Conservation (phyloP, 1,284 basidiomycete genomes). For the Apiotrichum akiyoshidainum region DNA sequence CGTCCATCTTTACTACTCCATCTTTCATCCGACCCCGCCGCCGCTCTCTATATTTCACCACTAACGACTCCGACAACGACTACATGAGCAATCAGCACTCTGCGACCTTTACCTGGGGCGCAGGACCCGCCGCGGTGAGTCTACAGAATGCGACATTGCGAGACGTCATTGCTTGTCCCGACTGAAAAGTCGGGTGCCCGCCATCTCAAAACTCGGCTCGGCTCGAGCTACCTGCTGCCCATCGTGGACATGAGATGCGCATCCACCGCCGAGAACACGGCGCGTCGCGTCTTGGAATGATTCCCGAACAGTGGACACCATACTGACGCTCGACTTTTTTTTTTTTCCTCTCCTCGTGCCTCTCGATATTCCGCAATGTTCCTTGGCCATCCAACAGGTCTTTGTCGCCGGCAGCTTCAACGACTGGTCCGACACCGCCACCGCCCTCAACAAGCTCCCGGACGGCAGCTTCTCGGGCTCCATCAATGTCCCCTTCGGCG, state of each 20-base stretch:
- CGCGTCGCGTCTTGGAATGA: too few relatives aligned
- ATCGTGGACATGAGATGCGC: not conserved
- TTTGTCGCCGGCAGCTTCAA: slow-evolving; percentile 49
- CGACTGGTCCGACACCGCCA: slow-evolving; percentile 46
- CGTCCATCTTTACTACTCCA: slow-evolving; percentile 4
- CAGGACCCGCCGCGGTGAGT: slow-evolving; percentile 44
- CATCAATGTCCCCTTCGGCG: slow-evolving; percentile 44
- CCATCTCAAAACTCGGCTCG: not conserved
- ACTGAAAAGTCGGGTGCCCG: not conserved
- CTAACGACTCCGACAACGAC: not conserved
- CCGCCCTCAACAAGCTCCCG: slow-evolving; percentile 38
- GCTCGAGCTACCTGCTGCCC: not conserved
- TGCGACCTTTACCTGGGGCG: slow-evolving; percentile 46
- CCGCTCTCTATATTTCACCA: not conserved
- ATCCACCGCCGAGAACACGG: not conserved
- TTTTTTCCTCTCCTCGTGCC: not conserved
- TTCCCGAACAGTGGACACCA: too few relatives aligned
- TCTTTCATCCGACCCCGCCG: not conserved
- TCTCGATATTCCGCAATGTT: not conserved
- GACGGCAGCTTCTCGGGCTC: slow-evolving; percentile 41
- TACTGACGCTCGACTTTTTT: not conserved
- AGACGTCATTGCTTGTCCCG: not conserved
- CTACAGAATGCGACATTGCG: not conserved
- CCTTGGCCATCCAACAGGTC: slow-evolving; percentile 28
- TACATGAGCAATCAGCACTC: slow-evolving; percentile 29